A percentile compares a stretch with the other conserved stretches of the same genome.
These are phyloP conservation scores for Phytophthora nicotianae DNA, from an alignment of 352 stramenopile genomes.

Conservation along the genomic window DNA sequence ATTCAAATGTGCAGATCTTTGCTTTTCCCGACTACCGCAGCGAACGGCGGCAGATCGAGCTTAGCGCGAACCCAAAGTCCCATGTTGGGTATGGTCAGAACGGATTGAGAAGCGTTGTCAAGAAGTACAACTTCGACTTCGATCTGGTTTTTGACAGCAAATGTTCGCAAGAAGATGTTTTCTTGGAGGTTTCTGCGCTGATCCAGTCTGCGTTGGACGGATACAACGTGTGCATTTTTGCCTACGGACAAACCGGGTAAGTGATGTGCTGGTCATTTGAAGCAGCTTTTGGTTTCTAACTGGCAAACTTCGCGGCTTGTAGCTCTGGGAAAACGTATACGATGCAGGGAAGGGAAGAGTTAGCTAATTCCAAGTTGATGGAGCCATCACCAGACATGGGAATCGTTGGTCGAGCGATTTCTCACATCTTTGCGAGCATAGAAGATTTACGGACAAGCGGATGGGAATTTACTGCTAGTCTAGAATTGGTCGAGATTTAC, in stretches of 20 bases:
- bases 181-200: constrained; percentile 95
- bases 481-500: constrained; percentile 97
- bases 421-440: constrained; percentile 77
- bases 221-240: constrained; percentile 97
- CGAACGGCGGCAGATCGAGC: constrained; percentile 74
- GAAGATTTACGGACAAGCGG: constrained; percentile 63
- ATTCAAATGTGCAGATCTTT: constrained; percentile 55
- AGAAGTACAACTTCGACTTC: constrained; percentile 96
- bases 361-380: constrained; percentile 36
- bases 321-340: constrained; percentile 90
- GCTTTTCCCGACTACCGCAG: constrained; percentile 71
- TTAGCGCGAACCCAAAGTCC: constrained; percentile 62
- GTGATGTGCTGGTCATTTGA: constrained; percentile 1
- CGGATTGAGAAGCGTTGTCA: constrained; percentile 52
- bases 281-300: background rate
- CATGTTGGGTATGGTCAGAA: constrained; percentile 81
- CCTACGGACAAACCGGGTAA: constrained; percentile 87
- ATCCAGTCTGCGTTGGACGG: constrained; percentile 95
- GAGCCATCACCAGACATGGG: constrained; percentile 65
- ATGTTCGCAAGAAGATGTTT: constrained; percentile 96
- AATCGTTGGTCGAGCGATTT: constrained; percentile 81
- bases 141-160: constrained; percentile 96
- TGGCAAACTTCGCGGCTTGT: constrained; percentile 3
- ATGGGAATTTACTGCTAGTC: constrained; percentile 72
- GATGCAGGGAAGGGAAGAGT: constrained; percentile 78